These are phyloP conservation scores for Pythium rhizo-oryzae DNA, from an alignment of 352 stramenopile species.

Conservation along the genomic window DNA sequence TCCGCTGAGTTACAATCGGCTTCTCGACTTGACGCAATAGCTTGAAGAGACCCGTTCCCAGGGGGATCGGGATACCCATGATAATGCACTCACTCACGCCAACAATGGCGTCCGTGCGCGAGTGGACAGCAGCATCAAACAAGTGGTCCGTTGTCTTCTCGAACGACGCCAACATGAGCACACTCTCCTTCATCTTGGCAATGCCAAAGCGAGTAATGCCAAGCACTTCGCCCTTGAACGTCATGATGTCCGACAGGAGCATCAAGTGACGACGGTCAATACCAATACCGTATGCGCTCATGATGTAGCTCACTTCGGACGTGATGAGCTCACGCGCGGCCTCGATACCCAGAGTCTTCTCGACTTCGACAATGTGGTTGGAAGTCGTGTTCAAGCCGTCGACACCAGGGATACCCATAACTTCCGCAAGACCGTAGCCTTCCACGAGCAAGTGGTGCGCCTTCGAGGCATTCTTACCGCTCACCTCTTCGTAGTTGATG, in stretches of 20 bases:
- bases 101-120: conserved; percentile 97
- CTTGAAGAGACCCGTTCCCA: conserved; percentile 99
- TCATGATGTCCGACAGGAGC: conserved; percentile 99
- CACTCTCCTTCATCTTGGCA: conserved; percentile 99
- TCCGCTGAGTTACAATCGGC: conserved; percentile 63
- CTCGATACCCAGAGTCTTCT: conserved; percentile 98
- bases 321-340: conserved; percentile 97
- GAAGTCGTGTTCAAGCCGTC: conserved; percentile 96
- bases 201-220: conserved; percentile 98
- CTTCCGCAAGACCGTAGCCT: conserved; percentile 97
- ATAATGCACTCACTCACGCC: conserved; percentile 99
- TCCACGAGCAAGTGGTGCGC: conserved; percentile 98
- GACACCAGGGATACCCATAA: conserved; percentile 98
- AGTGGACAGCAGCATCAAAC: conserved; percentile 99
- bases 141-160: conserved; percentile 99
- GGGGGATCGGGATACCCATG: conserved; percentile 99
- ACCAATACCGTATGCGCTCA: conserved; percentile 98
- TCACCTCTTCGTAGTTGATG: conserved; percentile 97
- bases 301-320: conserved; percentile 99
- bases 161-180: conserved; percentile 99
- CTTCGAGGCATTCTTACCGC: conserved; percentile 56
- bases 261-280: conserved; percentile 99
- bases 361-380: conserved; percentile 99
- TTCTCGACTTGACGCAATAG: conserved; percentile 89
- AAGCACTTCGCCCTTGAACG: conserved; percentile 95